phyloP scores from a whole-genome alignment of 192 early-diverging fungal species.

The Geranomyces variabilis region DNA sequence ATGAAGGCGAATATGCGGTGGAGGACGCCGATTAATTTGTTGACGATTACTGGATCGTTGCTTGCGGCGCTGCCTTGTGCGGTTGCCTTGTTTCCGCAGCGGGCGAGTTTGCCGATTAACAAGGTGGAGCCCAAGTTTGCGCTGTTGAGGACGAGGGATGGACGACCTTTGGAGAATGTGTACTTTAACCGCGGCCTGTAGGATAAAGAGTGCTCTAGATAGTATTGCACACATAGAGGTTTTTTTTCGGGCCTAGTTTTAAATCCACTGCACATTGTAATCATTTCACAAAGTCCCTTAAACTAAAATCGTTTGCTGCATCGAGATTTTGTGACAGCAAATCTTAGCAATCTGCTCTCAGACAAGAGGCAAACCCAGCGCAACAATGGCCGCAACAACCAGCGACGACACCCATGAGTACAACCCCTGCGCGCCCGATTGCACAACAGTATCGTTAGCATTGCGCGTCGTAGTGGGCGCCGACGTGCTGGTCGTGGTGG shows the following conservation, averaged over 20 bases:
- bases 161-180: constrained; percentile 60
- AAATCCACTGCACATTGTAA: too few relatives aligned
- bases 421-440: neutral
- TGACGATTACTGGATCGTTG: constrained; percentile 68
- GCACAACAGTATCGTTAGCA: neutral
- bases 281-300: too few relatives aligned
- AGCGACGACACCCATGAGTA: neutral
- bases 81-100: constrained; percentile 79
- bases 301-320: too few relatives aligned
- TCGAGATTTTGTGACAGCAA: too few relatives aligned
- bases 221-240: neutral
- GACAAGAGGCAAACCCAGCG: constrained; percentile 7
- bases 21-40: constrained; percentile 65
- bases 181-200: constrained; percentile 81
- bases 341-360: too few relatives aligned
- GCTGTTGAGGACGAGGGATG: constrained; percentile 60
- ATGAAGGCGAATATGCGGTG: constrained; percentile 58
- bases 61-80: constrained; percentile 77
- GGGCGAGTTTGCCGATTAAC: constrained; percentile 59
- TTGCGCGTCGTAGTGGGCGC: neutral
- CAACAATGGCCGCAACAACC: constrained; percentile 13
- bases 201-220: neutral
- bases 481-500: neutral
- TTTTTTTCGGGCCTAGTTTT: too few relatives aligned
- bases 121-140: constrained; percentile 70